phyloP scores from a whole-genome alignment of 257 asterid species.

The Mitragyna speciosa region DNA sequence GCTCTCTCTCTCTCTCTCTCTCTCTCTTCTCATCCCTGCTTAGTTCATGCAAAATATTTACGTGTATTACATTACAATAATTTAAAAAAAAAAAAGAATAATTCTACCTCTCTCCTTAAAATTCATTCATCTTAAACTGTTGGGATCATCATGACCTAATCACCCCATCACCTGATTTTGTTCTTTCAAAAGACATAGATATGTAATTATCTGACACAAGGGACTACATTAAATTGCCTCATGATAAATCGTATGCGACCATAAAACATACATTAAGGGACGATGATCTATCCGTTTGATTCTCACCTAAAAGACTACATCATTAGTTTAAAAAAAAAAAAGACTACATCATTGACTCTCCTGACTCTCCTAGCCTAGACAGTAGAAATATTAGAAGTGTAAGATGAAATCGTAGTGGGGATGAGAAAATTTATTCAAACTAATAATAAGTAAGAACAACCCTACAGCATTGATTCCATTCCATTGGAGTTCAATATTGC shows the following conservation, averaged over 20 bases:
- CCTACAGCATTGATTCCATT: background rate
- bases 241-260: slow-evolving; percentile 12
- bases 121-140: background rate
- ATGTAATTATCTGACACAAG: background rate
- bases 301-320: slow-evolving; percentile 6
- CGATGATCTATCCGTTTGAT: background rate
- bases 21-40: slow-evolving; percentile 4
- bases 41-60: background rate
- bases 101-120: no score
- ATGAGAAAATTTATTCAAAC: background rate
- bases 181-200: slow-evolving; percentile 1
- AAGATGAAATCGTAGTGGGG: background rate
- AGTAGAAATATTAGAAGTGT: background rate
- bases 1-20: background rate
- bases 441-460: background rate
- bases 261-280: background rate
- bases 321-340: slow-evolving; percentile 2
- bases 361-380: no score
- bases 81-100: no score
- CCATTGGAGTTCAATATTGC: background rate
- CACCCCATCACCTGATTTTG: background rate
- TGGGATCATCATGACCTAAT: slow-evolving; percentile 15
- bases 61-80: no score
- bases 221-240: background rate
- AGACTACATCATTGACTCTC: background rate